These are phyloP conservation scores for Inga oerstediana DNA, from an alignment of 306 rosid species.

Conservation along the genomic window DNA sequence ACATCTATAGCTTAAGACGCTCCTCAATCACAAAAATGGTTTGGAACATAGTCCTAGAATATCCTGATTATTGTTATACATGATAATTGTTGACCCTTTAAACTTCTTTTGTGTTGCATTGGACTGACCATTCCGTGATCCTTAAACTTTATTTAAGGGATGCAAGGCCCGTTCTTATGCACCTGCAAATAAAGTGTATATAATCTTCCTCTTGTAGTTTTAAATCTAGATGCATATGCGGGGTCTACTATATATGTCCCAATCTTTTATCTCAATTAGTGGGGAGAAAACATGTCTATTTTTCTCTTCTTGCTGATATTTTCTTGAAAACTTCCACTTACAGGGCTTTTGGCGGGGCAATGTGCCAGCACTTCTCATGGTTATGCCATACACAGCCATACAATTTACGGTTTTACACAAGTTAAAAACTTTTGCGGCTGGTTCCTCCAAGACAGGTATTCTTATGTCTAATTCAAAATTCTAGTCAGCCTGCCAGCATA, in stretches of 20 bases:
- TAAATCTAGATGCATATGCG: too few species aligned
- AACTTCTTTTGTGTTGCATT: not conserved
- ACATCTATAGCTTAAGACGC: not conserved
- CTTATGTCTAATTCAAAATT: slow-evolving; percentile 20
- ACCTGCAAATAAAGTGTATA: too few species aligned
- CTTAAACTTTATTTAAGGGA: not conserved
- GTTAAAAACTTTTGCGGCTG: slow-evolving; percentile 75
- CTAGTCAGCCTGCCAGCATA: slow-evolving; percentile 15
- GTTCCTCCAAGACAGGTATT: slow-evolving; percentile 87
- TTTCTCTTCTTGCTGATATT: slow-evolving; percentile 5
- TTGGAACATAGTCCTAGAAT: not conserved
- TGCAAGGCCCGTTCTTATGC: not conserved
- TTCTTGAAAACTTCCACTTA: slow-evolving; percentile 10
- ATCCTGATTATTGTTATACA: not conserved
- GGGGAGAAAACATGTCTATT: not conserved
- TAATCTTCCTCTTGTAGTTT: not conserved
- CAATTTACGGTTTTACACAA: slow-evolving; percentile 87
- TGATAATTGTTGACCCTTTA: not conserved
- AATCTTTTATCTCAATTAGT: not conserved
- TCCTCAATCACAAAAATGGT: not conserved
- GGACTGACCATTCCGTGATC: not conserved
- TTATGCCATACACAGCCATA: slow-evolving; percentile 95
- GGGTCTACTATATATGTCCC: not conserved
- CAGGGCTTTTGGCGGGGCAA: slow-evolving; percentile 99
- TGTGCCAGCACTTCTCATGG: slow-evolving; percentile 98